These are phyloP conservation scores for Millerago galiae DNA, from an alignment of 805 yeast species.

Conservation along the genomic window DNA sequence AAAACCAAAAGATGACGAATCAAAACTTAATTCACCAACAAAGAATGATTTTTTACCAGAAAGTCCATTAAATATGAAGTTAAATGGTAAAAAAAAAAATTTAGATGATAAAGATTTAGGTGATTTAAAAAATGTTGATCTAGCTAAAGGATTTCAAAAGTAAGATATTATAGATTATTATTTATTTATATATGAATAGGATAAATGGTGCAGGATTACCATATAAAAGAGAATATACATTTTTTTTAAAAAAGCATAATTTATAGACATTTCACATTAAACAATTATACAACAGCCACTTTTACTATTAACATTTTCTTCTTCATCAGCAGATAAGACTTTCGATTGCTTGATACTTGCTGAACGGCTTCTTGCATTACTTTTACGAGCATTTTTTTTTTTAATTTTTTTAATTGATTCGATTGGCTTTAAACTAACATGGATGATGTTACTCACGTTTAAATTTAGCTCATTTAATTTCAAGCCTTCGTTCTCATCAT, in stretches of 20 bases:
- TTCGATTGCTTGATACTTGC: slow-evolving; percentile 3
- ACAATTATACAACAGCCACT: slow-evolving; percentile 13
- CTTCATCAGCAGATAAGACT: not conserved
- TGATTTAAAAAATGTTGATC: slow-evolving; percentile 40
- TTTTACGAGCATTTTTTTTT: not conserved
- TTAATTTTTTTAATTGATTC: slow-evolving; percentile 3
- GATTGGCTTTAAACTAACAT: slow-evolving; percentile 25
- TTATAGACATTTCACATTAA: not conserved
- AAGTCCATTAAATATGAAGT: slow-evolving; percentile 18
- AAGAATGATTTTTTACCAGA: slow-evolving; percentile 16
- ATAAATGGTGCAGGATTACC: not conserved
- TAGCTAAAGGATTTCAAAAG: slow-evolving; percentile 39
- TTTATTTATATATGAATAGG: too few relatives aligned
- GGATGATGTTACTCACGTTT: slow-evolving; percentile 22
- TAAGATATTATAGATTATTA: slow-evolving; percentile 4
- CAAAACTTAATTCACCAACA: slow-evolving; percentile 11
- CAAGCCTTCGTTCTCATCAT: slow-evolving; percentile 1
- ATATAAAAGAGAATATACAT: not conserved
- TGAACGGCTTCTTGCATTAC: not conserved
- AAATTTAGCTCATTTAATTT: slow-evolving; percentile 12
- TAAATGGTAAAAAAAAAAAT: slow-evolving; percentile 4
- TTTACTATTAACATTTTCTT: not conserved
- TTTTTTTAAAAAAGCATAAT: not conserved
- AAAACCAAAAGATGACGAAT: slow-evolving; percentile 13
- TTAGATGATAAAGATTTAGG: slow-evolving; percentile 23